Percentiles rank a stretch among this genome's conserved stretches.
These are phyloP conservation scores for Xylariaceae sp. DNA, from an alignment of 2,329 filamentous ascomycete species.

Conservation along the genomic window DNA sequence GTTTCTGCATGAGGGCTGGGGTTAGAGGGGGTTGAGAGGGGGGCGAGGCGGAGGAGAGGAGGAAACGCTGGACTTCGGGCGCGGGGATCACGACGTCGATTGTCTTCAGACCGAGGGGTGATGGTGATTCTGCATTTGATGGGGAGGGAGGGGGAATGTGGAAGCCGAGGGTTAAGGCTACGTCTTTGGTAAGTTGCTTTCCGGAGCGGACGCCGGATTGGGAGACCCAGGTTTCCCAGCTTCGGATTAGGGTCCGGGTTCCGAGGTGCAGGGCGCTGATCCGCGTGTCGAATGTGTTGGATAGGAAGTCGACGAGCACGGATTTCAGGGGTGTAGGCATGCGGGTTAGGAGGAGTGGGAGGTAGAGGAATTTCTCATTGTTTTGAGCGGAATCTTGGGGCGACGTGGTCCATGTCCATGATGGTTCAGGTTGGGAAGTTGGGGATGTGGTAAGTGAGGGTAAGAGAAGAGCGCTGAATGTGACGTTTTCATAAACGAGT, in stretches of 20 bases:
- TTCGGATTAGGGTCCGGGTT: constrained; percentile 47
- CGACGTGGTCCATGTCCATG: constrained; percentile 22
- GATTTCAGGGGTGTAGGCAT: constrained; percentile 54
- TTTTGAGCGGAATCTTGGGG: not conserved
- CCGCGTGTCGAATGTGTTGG: constrained; percentile 55
- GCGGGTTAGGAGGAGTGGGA: constrained; percentile 53
- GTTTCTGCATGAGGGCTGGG: constrained; percentile 24
- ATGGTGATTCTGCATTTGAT: not conserved
- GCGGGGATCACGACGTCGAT: constrained; percentile 53
- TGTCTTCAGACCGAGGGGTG: constrained; percentile 37
- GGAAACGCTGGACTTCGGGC: constrained; percentile 46
- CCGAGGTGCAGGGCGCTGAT: constrained; percentile 49
- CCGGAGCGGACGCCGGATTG: constrained; percentile 35
- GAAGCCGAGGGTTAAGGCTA: constrained; percentile 52
- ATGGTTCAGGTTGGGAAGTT: constrained; percentile 2
- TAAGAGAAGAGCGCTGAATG: constrained; percentile 50
- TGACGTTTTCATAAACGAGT: constrained; percentile 52
- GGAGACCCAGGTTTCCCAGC: constrained; percentile 50
- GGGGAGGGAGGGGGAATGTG: constrained; percentile 37
- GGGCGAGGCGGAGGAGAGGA: constrained; percentile 37
- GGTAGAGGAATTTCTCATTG: constrained; percentile 38
- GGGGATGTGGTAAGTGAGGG: constrained; percentile 31
- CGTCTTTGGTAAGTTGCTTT: constrained; percentile 41
- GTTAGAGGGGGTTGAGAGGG: not conserved
- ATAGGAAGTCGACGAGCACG: constrained; percentile 50